These are phyloP conservation scores for Mortierella antarctica DNA, from an alignment of 192 early-diverging fungal species.

Conservation along the genomic window DNA sequence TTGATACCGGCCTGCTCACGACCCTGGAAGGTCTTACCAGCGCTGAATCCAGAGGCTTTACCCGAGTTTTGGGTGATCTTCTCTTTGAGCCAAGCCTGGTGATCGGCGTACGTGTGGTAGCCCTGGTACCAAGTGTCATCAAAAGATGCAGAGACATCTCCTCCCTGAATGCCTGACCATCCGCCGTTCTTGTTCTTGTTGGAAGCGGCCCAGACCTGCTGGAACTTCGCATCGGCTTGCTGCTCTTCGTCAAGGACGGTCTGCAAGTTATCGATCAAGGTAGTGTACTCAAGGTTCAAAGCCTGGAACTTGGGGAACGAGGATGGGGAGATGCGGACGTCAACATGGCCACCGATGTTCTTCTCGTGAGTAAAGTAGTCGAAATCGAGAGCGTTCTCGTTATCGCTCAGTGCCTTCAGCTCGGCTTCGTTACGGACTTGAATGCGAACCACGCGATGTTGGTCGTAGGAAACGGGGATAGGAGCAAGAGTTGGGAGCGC, in stretches of 20 bases:
- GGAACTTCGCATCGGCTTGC: conserved; percentile 18
- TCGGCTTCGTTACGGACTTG: conserved; percentile 28
- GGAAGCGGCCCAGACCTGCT: conserved; percentile 11
- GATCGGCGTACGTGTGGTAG: conserved; percentile 43
- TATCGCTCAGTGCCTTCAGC: conserved; percentile 29
- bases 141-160: conserved; percentile 16
- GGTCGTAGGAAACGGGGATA: conserved; percentile 26
- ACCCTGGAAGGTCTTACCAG: conserved; percentile 38
- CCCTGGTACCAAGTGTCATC: conserved; percentile 40
- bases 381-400: conserved; percentile 12
- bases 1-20: conserved; percentile 37
- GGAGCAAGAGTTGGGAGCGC: not conserved
- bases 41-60: conserved; percentile 26
- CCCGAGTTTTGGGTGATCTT: conserved; percentile 33
- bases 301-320: conserved; percentile 39
- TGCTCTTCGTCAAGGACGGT: conserved; percentile 57
- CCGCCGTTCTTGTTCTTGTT: conserved; percentile 19
- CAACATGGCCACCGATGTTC: conserved; percentile 41
- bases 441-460: conserved; percentile 57
- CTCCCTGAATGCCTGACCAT: conserved; percentile 3
- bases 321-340: conserved; percentile 42
- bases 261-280: conserved; percentile 59
- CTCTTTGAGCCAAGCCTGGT: conserved; percentile 28
- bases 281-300: conserved; percentile 38
- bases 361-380: conserved; percentile 51